Base-by-base conservation (phyloP, 768 basidiomycete genomes). In the Omphalotus guepiniiformis region DNA sequence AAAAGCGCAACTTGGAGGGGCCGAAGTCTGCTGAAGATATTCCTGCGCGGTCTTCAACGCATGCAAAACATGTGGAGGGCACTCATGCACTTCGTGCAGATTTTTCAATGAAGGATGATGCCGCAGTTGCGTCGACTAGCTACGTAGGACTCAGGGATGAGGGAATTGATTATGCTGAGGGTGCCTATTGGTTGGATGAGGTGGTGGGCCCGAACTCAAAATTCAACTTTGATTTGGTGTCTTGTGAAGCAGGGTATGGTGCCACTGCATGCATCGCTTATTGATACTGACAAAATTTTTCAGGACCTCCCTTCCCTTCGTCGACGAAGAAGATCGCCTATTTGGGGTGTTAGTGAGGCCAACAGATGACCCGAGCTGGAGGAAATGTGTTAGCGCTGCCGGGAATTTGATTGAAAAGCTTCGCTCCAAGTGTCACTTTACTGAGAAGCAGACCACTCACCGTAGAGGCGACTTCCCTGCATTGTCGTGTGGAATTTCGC, bases 401-500 rank as follows among this genome's bases (percentile, higher is more conserved):
- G 36, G 9, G 2, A 16, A 23, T 3, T 42, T 42, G 1, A 45
- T 53, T 37, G 18, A 37, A 36, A 18, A 44, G 26, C 42, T 44
- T 4, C 38, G 39, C 4, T n/a, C 39, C 5, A 9, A 39, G 19
- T 19, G 21, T 18, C 26, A 11, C 4, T 56, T 57, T 43, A 27
- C 35, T 12, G 13, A 34, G n/a, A 51, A 47, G 0, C 36, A 47
- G 5, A 37, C 34, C 13, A 37, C 16, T 5, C 56, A 61, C 26
- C 48, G 57, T 6, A 47, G 63, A 6, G 66, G 63, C 1, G 6
- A 30, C 1, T 66, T 56, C 32, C 21, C 37, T 4, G 44, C 58
- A 3, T 7, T 62, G 8, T 26, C 55, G 2, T 42, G 36, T 27
- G 62, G 66, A 1, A 49, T 59, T 0, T 66, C 64, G 0, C 53